These are phyloP conservation scores for Trichoderma cornu-damae DNA, from an alignment of 2,329 filamentous ascomycete species.

Conservation along the genomic window DNA sequence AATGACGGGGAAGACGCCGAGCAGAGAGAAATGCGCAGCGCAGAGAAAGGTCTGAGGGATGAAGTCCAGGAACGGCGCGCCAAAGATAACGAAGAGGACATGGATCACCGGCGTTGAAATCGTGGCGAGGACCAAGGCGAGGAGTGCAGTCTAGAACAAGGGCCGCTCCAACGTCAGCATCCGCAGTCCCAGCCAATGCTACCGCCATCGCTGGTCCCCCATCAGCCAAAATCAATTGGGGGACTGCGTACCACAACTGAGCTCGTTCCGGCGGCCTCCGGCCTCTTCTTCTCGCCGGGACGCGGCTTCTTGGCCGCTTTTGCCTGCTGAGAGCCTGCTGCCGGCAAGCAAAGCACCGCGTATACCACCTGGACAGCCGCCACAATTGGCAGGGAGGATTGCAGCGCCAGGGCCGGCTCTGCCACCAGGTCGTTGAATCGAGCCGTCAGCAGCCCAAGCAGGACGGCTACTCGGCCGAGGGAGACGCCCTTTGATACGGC, in stretches of 20 bases:
- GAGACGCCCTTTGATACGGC: constrained; percentile 48
- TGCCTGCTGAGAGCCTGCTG: constrained; percentile 45
- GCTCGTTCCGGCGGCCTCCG: constrained; percentile 40
- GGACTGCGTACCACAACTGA: constrained; percentile 43
- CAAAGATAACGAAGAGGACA: constrained; percentile 74
- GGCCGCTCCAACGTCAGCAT: background rate
- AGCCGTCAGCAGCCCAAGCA: constrained; percentile 59
- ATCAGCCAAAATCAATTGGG: background rate
- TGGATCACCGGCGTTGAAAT: constrained; percentile 62
- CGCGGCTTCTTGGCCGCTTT: constrained; percentile 46
- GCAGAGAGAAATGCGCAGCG: constrained; percentile 73
- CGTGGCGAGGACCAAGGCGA: constrained; percentile 56
- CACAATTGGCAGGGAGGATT: constrained; percentile 56
- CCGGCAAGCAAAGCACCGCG: constrained; percentile 58
- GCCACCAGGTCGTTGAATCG: constrained; percentile 63
- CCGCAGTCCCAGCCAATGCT: too few species aligned
- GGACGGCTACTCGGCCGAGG: constrained; percentile 61
- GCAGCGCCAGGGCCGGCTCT: constrained; percentile 62
- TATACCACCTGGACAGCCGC: constrained; percentile 60
- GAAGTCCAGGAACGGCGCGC: constrained; percentile 83
- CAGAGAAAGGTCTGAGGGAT: constrained; percentile 71
- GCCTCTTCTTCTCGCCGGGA: constrained; percentile 51
- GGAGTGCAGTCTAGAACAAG: constrained; percentile 38
- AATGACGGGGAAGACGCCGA: constrained; percentile 73
- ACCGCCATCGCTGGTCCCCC: background rate